A percentile compares a stretch with the other conserved stretches of the same genome.
These are phyloP conservation scores for Balakata baccata DNA, from an alignment of 345 rosid genomes.

Conservation along the genomic window DNA sequence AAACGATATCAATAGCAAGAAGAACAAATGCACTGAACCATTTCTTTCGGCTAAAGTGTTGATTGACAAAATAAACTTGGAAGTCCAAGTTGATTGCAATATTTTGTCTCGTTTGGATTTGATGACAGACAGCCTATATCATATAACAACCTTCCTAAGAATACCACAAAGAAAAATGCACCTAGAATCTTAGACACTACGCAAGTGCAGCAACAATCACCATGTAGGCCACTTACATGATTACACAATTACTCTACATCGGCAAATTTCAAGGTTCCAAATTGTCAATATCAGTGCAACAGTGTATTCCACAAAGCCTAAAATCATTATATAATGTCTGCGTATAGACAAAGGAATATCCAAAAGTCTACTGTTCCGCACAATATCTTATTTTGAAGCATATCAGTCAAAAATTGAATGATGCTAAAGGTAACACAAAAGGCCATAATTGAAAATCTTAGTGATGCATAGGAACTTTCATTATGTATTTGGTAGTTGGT, in stretches of 20 bases:
- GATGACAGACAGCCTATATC: constrained; percentile 20
- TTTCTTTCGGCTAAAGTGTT: constrained; percentile 50
- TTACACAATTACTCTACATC: constrained; percentile 12
- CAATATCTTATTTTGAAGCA: constrained; percentile 15
- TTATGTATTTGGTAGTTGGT: constrained; percentile 2
- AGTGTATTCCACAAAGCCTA: constrained; percentile 29
- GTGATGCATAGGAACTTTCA: constrained; percentile 1
- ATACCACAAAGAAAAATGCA: constrained; percentile 21
- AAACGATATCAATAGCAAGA: constrained; percentile 28
- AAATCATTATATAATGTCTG: constrained; percentile 15
- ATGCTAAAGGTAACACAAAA: constrained; percentile 5
- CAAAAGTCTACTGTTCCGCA: constrained; percentile 14
- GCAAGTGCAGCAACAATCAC: constrained; percentile 12
- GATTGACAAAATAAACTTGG: constrained; percentile 31
- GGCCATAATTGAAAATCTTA: background rate
- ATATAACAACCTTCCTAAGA: constrained; percentile 27
- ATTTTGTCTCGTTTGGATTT: constrained; percentile 21
- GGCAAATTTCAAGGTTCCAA: constrained; percentile 14
- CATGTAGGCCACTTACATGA: constrained; percentile 17
- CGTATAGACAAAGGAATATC: constrained; percentile 28
- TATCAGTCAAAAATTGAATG: constrained; percentile 30
- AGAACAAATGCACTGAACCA: constrained; percentile 44
- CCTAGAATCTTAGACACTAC: constrained; percentile 18
- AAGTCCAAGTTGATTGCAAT: constrained; percentile 32
- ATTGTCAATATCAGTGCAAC: constrained; percentile 15